Percentiles rank a stretch among this genome's conserved stretches.
Conservation (phyloP, 495 filamentous ascomycete genomes). For the Pseudoneurospora amorphoporcata region DNA sequence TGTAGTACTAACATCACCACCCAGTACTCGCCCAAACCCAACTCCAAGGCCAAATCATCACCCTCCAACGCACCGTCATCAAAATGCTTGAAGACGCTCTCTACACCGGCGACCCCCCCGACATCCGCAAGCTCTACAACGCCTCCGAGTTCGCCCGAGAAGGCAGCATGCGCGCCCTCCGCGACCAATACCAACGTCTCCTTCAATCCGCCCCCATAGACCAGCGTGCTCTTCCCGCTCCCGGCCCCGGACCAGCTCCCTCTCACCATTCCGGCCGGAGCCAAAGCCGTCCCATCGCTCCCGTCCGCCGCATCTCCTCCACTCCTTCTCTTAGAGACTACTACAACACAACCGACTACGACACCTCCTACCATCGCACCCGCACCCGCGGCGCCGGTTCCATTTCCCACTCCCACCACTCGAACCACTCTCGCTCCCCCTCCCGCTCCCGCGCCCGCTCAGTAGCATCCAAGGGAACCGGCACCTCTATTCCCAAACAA, state of each 20-base stretch:
- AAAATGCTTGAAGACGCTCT: constrained; percentile 23
- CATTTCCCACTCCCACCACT: not conserved
- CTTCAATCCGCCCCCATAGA: constrained; percentile 6
- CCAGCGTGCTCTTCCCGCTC: not conserved
- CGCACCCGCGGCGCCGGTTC: not conserved
- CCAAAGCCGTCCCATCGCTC: constrained; percentile 7
- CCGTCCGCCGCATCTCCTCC: constrained; percentile 16
- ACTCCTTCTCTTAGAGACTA: constrained; percentile 13
- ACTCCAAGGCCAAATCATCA: constrained; percentile 26
- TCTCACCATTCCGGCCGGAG: not conserved
- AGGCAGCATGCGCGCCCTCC: constrained; percentile 24
- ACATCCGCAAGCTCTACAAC: constrained; percentile 20
- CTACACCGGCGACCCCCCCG: constrained; percentile 14
- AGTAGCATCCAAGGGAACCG: not conserved
- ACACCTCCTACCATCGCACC: not conserved
- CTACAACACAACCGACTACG: not conserved
- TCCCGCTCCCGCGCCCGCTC: not conserved
- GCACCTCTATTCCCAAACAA: not conserved
- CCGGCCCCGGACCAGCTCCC: not conserved
- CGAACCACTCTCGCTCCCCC: not conserved
- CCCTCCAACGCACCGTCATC: constrained; percentile 24
- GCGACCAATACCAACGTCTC: constrained; percentile 26
- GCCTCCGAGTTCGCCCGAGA: constrained; percentile 27
- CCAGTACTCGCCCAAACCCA: constrained; percentile 27
- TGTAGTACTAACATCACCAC: not conserved